Base-by-base conservation (phyloP, 179 eudicot genomes). In the Sideroxylon spinosum region DNA sequence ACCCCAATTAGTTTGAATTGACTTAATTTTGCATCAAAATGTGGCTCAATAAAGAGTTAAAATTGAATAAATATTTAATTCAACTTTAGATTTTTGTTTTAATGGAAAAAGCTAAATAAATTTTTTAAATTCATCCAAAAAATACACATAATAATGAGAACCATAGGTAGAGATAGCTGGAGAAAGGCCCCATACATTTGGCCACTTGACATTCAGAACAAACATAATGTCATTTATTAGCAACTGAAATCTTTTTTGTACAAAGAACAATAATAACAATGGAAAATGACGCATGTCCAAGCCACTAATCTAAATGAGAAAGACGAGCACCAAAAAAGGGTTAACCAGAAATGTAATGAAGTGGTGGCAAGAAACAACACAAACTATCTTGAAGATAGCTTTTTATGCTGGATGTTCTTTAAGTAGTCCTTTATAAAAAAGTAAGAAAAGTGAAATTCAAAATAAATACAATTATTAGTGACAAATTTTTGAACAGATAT, bases 1-100 rank as follows among this genome's bases (percentile, higher is more conserved):
- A 61, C 60, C 80, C 75, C 57, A 68, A 6, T 68, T 67, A n/a
- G 80, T 52, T 69, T 71, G 76, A 20, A 78, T 63, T 19, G 25
- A 10, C n/a, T 78, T 78, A 2, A 78, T 59, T 61, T 71, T 46
- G 16, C 48, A 6, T 48, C 44, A 37, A 71, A 71, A 3, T 71
- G 76, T 0, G 25, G 48, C 7, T 78, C 76, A 44, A 78, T 65
- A 10, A 16, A 7, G 0, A 22, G 2, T 63, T 74, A 20, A 22
- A 74, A 74, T 13, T 63, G 11, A 4, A 3, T 5, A 17, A 74
- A 73, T 29, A 55, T 28, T 0, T 7, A 8, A 8, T 3, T 14
- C 6, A 10, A 74, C 82, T 20, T 79, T 37, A 17, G 78, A 52
- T 26, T 65, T 44, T 0, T 6, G 7, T 6, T 9, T 5, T 12